phyloP scores from a whole-genome alignment of 2,329 filamentous ascomycete species.

The Aspergillus hiratsukae region DNA sequence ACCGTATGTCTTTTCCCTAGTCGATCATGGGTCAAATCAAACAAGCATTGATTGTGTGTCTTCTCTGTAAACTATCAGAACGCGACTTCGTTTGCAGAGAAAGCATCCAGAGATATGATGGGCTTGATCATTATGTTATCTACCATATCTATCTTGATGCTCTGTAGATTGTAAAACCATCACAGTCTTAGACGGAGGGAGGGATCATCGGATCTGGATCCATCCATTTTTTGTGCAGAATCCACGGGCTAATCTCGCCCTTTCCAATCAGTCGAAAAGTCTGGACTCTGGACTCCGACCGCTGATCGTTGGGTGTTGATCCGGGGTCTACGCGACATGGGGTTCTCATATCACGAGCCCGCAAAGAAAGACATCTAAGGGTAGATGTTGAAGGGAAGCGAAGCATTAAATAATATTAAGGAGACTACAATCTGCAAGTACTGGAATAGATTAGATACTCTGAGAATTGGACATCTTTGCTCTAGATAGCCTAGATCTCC shows the following conservation, averaged over 20 bases:
- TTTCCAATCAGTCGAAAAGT: slow-evolving; percentile 1
- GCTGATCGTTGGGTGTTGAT: slow-evolving; percentile 11
- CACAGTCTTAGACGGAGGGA: too few relatives aligned
- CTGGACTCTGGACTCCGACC: slow-evolving; percentile 11
- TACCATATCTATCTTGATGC: neutral
- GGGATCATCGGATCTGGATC: neutral
- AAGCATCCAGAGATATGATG: neutral
- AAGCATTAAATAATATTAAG: neutral
- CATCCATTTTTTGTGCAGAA: neutral
- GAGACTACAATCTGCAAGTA: neutral
- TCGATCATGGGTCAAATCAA: too few relatives aligned
- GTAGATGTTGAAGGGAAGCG: neutral
- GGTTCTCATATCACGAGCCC: neutral
- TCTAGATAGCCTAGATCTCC: neutral
- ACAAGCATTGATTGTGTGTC: too few relatives aligned
- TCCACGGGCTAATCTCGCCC: neutral
- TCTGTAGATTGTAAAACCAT: neutral
- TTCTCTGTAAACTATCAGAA: too few relatives aligned
- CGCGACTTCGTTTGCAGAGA: neutral
- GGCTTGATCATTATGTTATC: neutral
- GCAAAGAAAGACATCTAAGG: too few relatives aligned
- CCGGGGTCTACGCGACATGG: neutral
- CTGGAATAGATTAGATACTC: neutral
- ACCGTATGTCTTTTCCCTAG: neutral
- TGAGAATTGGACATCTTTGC: neutral